phyloP scores from a whole-genome alignment of 805 yeast species.

The Candida arabinofermentans region DNA sequence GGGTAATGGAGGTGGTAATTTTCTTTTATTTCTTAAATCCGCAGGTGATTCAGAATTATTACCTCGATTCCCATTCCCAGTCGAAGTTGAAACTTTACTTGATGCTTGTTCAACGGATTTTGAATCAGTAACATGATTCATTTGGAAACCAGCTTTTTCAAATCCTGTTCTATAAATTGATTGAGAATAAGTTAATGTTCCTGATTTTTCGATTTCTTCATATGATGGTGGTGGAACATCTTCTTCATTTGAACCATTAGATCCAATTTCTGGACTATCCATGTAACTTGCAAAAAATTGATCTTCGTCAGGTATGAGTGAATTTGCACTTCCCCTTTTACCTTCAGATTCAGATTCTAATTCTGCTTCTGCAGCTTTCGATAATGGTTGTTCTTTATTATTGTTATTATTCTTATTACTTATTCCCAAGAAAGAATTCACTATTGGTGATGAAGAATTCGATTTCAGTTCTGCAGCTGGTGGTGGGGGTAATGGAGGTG shows the following conservation, averaged over 20 bases:
- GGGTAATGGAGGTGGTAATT: constrained; percentile 23
- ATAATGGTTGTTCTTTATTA: neutral
- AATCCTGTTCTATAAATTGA: constrained; percentile 34
- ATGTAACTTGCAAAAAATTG: constrained; percentile 12
- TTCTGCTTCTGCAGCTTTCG: neutral
- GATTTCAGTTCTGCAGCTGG: constrained; percentile 24
- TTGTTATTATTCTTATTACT: neutral
- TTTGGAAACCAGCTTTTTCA: constrained; percentile 33
- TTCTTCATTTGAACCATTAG: constrained; percentile 3
- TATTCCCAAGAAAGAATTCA: constrained; percentile 15
- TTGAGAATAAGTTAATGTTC: constrained; percentile 29
- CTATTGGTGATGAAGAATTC: constrained; percentile 22
- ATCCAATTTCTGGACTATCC: constrained; percentile 7
- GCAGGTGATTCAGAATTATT: neutral
- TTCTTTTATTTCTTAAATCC: constrained; percentile 19
- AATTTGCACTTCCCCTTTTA: constrained; percentile 18
- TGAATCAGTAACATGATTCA: constrained; percentile 23
- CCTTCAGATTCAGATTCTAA: neutral
- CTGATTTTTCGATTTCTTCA: constrained; percentile 32
- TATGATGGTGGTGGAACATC: constrained; percentile 30
- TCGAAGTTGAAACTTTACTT: neutral
- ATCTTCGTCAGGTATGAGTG: constrained; percentile 24
- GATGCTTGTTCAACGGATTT: neutral
- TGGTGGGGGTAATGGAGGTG: constrained; percentile 30
- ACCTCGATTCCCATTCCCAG: too few relatives aligned